A percentile compares a stretch with the other conserved stretches of the same genome.
phyloP scores from a whole-genome alignment of 2,329 filamentous ascomycete genomes.

The Sclerotinia subarctica region DNA sequence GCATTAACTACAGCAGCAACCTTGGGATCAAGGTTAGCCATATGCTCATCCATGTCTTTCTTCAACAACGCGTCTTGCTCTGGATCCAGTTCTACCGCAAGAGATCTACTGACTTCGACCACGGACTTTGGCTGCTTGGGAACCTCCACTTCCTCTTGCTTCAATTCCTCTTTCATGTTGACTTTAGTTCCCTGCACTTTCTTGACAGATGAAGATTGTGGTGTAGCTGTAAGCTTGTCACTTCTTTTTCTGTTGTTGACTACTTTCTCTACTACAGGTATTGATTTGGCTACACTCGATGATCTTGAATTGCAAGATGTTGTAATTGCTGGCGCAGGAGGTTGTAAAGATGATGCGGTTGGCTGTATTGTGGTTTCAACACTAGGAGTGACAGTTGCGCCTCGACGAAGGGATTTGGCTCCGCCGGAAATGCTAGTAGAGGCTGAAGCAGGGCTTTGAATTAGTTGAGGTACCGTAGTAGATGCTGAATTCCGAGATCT shows the following conservation, averaged over 20 bases:
- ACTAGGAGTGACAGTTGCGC: neutral
- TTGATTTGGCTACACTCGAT: too few relatives aligned
- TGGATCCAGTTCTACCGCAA: neutral
- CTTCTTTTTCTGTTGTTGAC: neutral
- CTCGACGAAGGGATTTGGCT: neutral
- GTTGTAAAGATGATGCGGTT: too few relatives aligned
- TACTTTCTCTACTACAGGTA: neutral
- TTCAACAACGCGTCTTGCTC: neutral
- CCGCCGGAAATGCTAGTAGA: neutral
- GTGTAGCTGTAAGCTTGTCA: neutral
- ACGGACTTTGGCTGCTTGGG: neutral
- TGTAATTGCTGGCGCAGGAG: too few relatives aligned
- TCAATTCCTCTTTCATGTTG: neutral
- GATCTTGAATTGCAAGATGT: too few relatives aligned
- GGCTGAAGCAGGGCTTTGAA: neutral
- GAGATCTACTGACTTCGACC: neutral
- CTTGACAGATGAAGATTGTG: neutral
- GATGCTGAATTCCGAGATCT: neutral
- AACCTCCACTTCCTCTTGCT: neutral
- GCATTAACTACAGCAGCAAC: neutral
- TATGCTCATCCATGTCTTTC: neutral
- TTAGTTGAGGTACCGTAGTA: fast-evolving
- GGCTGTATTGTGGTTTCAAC: neutral
- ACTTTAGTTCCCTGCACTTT: neutral
- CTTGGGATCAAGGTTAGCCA: neutral